Percentiles rank a stretch among this genome's conserved stretches.
These are phyloP conservation scores for Eleusine coracana DNA, from an alignment of 176 grass and related monocot genomes.

Conservation along the genomic window DNA sequence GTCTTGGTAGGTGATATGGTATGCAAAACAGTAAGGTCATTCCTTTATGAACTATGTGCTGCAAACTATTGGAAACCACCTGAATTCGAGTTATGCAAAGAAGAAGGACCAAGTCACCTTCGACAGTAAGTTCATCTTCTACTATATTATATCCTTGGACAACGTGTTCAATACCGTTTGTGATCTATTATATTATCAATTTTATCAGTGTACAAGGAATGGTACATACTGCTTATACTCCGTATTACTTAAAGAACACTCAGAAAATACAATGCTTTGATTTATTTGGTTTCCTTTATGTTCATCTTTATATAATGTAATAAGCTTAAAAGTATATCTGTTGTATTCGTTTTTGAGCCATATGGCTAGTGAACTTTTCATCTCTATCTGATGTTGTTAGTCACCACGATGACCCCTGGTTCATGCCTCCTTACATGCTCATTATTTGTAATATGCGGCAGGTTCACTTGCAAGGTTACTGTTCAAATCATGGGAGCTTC, in stretches of 20 bases:
- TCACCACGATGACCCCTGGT: background rate
- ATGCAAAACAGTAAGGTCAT: slow-evolving; percentile 67
- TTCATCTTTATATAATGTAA: background rate
- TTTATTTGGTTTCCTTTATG: background rate
- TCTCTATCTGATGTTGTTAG: background rate
- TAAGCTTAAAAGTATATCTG: background rate
- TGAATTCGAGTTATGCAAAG: slow-evolving; percentile 66
- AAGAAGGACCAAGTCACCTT: slow-evolving; percentile 77
- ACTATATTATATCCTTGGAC: slow-evolving; percentile 6
- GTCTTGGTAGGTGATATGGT: slow-evolving; percentile 53
- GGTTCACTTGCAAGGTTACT: slow-evolving; percentile 87
- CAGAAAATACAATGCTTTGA: background rate
- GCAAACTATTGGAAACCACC: slow-evolving; percentile 74
- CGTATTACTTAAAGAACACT: background rate
- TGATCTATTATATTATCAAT: background rate
- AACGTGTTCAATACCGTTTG: background rate
- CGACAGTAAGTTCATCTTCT: slow-evolving; percentile 58
- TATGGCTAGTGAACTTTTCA: background rate
- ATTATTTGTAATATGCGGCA: slow-evolving; percentile 39
- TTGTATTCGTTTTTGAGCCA: background rate
- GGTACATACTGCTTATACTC: background rate
- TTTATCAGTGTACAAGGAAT: background rate
- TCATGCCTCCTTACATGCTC: background rate
- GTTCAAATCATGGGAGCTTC: slow-evolving; percentile 52
- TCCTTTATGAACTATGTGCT: slow-evolving; percentile 74